phyloP scores from a whole-genome alignment of 139 green algal genomes.

The Zygnema cylindricum region DNA sequence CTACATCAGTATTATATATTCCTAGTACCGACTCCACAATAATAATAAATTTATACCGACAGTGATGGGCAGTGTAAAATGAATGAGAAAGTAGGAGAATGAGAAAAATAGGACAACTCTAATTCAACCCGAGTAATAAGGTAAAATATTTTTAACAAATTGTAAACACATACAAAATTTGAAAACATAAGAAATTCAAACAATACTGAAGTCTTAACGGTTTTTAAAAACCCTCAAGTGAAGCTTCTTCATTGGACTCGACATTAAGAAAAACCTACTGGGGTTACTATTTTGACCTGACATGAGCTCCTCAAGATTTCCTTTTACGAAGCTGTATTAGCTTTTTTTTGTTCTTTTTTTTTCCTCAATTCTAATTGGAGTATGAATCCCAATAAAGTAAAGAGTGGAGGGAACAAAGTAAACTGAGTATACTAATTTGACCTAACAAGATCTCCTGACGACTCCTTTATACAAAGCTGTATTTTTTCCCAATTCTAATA shows the following conservation, averaged over 20 bases:
- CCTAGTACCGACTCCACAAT: too few relatives aligned
- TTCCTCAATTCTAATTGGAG: not conserved
- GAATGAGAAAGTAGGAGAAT: too few relatives aligned
- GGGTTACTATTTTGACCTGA: conserved; percentile 4
- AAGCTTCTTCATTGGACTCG: too few relatives aligned
- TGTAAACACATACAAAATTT: not conserved
- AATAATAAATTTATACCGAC: too few relatives aligned
- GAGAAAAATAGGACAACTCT: too few relatives aligned
- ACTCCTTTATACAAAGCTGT: not conserved
- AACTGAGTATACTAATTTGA: not conserved
- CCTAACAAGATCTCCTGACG: not conserved
- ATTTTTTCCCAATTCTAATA: conserved; percentile 18
- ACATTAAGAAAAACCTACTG: conserved; percentile 8
- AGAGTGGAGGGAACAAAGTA: not conserved
- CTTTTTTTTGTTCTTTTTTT: not conserved
- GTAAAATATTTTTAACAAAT: not conserved
- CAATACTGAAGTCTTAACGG: too few relatives aligned
- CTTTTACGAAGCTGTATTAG: not conserved
- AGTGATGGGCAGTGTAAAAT: too few relatives aligned
- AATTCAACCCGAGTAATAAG: too few relatives aligned
- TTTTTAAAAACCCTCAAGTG: too few relatives aligned
- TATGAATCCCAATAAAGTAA: not conserved
- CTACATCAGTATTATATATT: too few relatives aligned
- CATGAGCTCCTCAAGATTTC: not conserved
- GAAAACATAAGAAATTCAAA: not conserved